These are phyloP conservation scores for Euphorbia lathyris DNA, from an alignment of 345 rosid genomes.

Conservation along the genomic window DNA sequence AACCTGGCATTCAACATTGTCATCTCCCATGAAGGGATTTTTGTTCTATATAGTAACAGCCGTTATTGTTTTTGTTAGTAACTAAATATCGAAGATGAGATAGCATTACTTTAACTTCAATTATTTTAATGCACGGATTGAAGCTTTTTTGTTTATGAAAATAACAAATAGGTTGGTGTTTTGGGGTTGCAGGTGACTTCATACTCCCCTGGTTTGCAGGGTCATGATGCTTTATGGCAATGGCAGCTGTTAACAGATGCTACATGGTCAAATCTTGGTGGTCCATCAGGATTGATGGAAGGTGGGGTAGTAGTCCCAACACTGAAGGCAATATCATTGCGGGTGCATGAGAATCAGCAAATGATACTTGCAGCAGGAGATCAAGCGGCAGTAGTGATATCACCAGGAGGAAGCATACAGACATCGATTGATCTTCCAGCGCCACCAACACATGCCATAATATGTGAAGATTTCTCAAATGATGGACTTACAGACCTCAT, in stretches of 20 bases:
- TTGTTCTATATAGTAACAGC: background rate
- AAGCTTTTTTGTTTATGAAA: too few species aligned
- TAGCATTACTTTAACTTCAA: too few species aligned
- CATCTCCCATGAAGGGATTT: background rate
- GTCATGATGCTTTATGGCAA: constrained; percentile 51
- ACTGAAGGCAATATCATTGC: constrained; percentile 67
- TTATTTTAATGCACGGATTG: too few species aligned
- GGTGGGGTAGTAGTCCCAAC: constrained; percentile 75
- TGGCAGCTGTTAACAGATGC: constrained; percentile 62
- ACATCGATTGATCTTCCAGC: constrained; percentile 78
- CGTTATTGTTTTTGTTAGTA: too few species aligned
- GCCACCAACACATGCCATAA: constrained; percentile 76
- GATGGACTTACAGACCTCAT: constrained; percentile 92
- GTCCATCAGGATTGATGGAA: constrained; percentile 87
- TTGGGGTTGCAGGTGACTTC: constrained; percentile 68
- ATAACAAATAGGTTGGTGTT: background rate
- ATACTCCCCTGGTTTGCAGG: constrained; percentile 77
- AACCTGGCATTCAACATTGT: background rate
- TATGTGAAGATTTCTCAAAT: constrained; percentile 80
- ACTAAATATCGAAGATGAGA: too few species aligned
- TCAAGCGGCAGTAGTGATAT: constrained; percentile 74
- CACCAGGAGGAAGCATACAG: constrained; percentile 81
- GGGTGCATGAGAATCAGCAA: constrained; percentile 67
- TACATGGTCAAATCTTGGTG: constrained; percentile 93
- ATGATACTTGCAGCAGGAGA: constrained; percentile 97